Conservation (phyloP, 192 early-diverging fungal species). For the Neocallimastix lanati region DNA sequence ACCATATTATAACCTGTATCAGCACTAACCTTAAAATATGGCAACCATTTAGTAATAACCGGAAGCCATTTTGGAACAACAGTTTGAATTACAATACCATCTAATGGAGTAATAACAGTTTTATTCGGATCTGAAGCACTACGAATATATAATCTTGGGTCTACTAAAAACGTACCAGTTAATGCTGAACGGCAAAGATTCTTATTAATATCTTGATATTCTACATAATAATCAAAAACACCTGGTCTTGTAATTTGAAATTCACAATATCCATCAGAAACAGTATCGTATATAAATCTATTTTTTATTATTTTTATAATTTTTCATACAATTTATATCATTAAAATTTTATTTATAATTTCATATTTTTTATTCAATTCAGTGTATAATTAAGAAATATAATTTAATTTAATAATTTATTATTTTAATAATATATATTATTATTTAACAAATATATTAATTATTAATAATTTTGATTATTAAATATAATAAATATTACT, state of each 20-base stretch:
- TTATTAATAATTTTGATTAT: no score
- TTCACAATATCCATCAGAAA: constrained; percentile 46
- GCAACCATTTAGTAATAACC: constrained; percentile 51
- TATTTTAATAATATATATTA: no score
- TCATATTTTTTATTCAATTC: no score
- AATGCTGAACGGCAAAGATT: neutral
- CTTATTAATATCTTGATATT: constrained; percentile 18
- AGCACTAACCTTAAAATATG: constrained; percentile 46
- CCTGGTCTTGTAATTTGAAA: constrained; percentile 46
- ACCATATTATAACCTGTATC: constrained; percentile 91
- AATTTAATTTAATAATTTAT: no score
- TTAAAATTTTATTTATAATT: no score
- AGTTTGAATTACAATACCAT: constrained; percentile 76
- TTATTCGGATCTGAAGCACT: constrained; percentile 5
- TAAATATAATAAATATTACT: no score
- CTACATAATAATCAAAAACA: constrained; percentile 74
- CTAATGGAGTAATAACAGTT: constrained; percentile 45
- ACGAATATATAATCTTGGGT: constrained; percentile 55
- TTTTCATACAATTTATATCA: no score
- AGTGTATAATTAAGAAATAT: no score
- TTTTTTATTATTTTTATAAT: no score
- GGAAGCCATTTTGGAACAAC: constrained; percentile 97
- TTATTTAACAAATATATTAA: no score
- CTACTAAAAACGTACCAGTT: constrained; percentile 61
- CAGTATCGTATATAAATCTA: constrained; percentile 17